Conservation (phyloP, 2,329 filamentous ascomycete species). For the Cladosporium sp. region DNA sequence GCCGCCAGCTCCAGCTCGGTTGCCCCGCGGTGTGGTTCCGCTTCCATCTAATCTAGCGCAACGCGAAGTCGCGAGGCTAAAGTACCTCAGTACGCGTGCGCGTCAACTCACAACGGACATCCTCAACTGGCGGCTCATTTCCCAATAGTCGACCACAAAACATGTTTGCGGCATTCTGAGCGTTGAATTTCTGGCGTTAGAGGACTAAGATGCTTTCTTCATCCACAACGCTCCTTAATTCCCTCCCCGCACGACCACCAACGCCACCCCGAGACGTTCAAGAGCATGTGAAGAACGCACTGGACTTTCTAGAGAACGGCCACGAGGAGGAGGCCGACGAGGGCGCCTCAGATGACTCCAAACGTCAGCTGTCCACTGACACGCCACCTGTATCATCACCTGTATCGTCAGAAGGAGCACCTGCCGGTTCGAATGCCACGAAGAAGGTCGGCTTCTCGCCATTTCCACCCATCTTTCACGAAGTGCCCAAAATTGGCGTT, state of each 20-base stretch:
- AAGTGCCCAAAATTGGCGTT: slow-evolving; percentile 19
- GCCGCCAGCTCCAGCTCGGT: neutral
- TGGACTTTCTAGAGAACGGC: slow-evolving; percentile 40
- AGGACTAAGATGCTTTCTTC: slow-evolving; percentile 13
- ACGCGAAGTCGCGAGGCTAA: no score
- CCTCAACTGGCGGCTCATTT: slow-evolving; percentile 7
- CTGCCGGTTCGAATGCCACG: slow-evolving; percentile 32
- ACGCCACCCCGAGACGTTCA: slow-evolving; percentile 51
- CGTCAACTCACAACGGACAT: neutral
- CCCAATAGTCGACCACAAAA: neutral
- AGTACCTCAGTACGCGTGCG: neutral
- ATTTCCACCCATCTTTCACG: slow-evolving; percentile 48
- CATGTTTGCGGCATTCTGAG: slow-evolving; percentile 4
- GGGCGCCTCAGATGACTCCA: neutral
- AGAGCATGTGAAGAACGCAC: slow-evolving; percentile 35
- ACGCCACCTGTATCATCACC: slow-evolving; percentile 25
- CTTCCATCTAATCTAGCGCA: neutral
- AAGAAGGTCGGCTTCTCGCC: slow-evolving; percentile 64
- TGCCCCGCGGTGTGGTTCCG: neutral
- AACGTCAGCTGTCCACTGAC: slow-evolving; percentile 9
- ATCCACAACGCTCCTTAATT: slow-evolving; percentile 6
- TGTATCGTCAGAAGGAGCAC: slow-evolving; percentile 27
- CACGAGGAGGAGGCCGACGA: slow-evolving; percentile 22
- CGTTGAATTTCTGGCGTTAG: neutral
- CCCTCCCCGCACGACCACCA: slow-evolving; percentile 49